Evolutionary conservation across 2,329 filamentous ascomycete species (phyloP).

Genomic region (Cercospora berteroae): DNA sequence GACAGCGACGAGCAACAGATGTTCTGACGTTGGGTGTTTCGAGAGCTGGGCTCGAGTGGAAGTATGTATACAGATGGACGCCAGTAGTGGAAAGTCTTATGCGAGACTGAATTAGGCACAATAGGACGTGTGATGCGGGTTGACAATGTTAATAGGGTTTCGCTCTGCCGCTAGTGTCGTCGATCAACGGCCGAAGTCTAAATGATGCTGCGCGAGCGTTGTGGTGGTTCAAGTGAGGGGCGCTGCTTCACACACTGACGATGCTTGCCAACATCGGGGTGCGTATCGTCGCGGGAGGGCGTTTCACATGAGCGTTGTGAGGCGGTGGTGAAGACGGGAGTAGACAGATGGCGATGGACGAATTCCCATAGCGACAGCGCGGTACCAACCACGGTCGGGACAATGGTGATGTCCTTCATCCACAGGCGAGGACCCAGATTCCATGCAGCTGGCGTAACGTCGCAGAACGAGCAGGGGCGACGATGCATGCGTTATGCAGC

Average conservation of each 20-base stretch:
- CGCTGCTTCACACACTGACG: slow-evolving; percentile 8
- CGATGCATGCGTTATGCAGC: slow-evolving; percentile 6
- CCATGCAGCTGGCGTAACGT: slow-evolving; percentile 17
- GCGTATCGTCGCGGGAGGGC: background rate
- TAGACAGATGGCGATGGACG: background rate
- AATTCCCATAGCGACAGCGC: background rate
- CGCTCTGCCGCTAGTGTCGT: slow-evolving; percentile 18
- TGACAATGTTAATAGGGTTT: slow-evolving; percentile 23
- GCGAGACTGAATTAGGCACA: slow-evolving; percentile 18
- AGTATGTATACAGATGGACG: slow-evolving; percentile 24
- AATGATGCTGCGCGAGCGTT: slow-evolving; percentile 4
- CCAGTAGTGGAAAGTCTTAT: slow-evolving; percentile 7
- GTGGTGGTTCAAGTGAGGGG: slow-evolving; percentile 12
- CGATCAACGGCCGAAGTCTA: slow-evolving; percentile 12
- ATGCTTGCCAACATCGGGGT: background rate
- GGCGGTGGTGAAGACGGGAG: background rate
- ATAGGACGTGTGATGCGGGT: slow-evolving; percentile 17
- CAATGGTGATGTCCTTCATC: slow-evolving; percentile 14
- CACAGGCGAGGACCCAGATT: slow-evolving; percentile 9
- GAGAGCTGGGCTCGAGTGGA: slow-evolving; percentile 13
- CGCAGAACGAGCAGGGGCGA: slow-evolving; percentile 1
- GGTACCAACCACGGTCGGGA: slow-evolving; percentile 16
- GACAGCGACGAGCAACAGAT: slow-evolving; percentile 17
- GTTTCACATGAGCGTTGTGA: slow-evolving; percentile 1
- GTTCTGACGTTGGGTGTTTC: slow-evolving; percentile 23